phyloP scores from a whole-genome alignment of 2,329 filamentous ascomycete species.

The Emergomyces pasteurianus region DNA sequence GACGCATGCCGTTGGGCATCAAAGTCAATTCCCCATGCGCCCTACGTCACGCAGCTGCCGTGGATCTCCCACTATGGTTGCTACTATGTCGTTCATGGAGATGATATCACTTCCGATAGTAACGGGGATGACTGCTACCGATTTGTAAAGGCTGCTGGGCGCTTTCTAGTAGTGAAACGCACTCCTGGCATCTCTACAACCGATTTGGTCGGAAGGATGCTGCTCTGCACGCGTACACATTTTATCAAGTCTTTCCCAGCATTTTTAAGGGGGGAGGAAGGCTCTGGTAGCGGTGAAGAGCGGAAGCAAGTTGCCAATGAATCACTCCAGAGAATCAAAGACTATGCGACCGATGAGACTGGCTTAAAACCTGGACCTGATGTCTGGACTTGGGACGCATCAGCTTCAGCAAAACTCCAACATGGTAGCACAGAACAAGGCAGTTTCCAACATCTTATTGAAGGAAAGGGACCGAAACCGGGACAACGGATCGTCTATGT shows the following conservation, averaged over 20 bases:
- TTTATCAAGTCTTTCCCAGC: conserved; percentile 73
- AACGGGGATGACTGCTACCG: conserved; percentile 94
- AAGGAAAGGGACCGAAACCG: conserved; percentile 56
- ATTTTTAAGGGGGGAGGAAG: conserved; percentile 58
- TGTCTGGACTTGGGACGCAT: conserved; percentile 64
- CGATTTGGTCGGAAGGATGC: conserved; percentile 94
- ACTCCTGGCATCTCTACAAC: conserved; percentile 96
- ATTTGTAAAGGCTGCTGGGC: conserved; percentile 84
- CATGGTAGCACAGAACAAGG: conserved; percentile 47
- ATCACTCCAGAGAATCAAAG: conserved; percentile 64
- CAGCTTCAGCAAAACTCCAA: conserved; percentile 23
- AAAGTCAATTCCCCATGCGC: conserved; percentile 67
- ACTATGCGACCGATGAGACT: conserved; percentile 80
- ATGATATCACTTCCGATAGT: conserved; percentile 93
- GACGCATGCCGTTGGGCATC: conserved; percentile 95
- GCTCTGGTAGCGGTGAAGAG: conserved; percentile 57
- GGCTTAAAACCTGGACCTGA: conserved; percentile 67
- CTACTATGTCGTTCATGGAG: conserved; percentile 89
- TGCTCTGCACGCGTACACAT: conserved; percentile 87
- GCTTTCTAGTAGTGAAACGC: conserved; percentile 94
- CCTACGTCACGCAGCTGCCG: conserved; percentile 84
- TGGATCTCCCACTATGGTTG: conserved; percentile 97
- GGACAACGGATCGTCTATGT: conserved; percentile 88
- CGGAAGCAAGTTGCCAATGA: conserved; percentile 49
- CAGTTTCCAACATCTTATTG: conserved; percentile 54